Evolutionary conservation across 768 basidiomycete species (phyloP).

Genomic region (Tulasnella sp.): DNA sequence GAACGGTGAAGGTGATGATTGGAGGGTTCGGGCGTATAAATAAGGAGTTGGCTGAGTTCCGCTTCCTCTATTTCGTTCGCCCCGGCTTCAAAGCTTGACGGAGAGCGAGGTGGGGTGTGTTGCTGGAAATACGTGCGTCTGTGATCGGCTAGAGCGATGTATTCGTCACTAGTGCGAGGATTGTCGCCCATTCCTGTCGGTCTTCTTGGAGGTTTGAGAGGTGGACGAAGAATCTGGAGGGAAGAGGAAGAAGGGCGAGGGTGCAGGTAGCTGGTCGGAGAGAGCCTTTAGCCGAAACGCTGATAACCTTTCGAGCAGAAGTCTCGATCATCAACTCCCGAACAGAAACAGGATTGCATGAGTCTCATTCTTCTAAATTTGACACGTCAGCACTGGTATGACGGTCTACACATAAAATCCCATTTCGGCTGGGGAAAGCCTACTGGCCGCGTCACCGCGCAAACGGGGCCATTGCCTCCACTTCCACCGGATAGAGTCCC

Average conservation of each 20-base stretch:
- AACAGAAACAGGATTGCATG: too few species aligned
- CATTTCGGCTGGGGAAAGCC: too few species aligned
- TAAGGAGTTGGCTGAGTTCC: neutral
- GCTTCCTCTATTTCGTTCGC: neutral
- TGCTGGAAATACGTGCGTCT: neutral
- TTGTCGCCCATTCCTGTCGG: neutral
- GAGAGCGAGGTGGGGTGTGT: neutral
- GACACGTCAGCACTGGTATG: too few species aligned
- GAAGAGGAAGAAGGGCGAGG: neutral
- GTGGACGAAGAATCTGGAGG: neutral
- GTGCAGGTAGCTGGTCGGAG: neutral
- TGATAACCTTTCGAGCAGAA: neutral
- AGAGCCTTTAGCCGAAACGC: neutral
- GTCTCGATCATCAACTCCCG: neutral
- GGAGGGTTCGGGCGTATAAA: neutral
- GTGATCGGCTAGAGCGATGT: neutral
- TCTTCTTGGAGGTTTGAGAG: neutral
- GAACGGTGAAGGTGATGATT: neutral
- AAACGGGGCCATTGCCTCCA: too few species aligned
- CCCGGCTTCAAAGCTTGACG: neutral
- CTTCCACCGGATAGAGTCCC: too few species aligned
- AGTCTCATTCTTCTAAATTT: too few species aligned
- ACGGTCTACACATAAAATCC: too few species aligned
- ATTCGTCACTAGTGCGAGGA: neutral
- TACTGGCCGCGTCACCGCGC: too few species aligned